Conservation (phyloP, 2,329 filamentous ascomycete genomes). For the Claviceps sp. region DNA sequence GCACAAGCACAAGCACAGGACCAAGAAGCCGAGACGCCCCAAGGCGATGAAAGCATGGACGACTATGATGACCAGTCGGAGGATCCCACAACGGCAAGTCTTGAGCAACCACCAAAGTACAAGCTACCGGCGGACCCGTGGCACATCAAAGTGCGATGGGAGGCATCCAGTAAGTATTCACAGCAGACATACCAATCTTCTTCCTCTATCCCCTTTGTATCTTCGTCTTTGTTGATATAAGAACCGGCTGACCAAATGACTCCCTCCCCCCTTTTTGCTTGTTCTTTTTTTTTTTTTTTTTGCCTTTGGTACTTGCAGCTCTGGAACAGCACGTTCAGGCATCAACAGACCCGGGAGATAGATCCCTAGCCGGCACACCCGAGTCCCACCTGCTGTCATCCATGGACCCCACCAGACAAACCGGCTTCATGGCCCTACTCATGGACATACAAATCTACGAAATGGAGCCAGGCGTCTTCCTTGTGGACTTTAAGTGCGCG, state of each 20-base stretch:
- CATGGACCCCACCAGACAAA: constrained; percentile 26
- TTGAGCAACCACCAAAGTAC: constrained; percentile 51
- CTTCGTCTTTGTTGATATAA: too few relatives aligned
- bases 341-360: constrained; percentile 6
- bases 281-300: background rate
- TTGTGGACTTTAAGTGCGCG: constrained; percentile 97
- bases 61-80: constrained; percentile 23
- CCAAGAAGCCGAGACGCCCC: constrained; percentile 22
- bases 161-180: constrained; percentile 60
- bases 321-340: constrained; percentile 5
- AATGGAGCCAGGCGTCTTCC: constrained; percentile 82
- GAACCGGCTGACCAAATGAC: too few relatives aligned
- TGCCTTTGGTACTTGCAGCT: background rate
- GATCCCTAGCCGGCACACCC: constrained; percentile 12
- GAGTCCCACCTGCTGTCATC: constrained; percentile 26
- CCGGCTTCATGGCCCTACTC: constrained; percentile 75
- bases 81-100: constrained; percentile 22
- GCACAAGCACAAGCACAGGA: constrained; percentile 16
- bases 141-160: constrained; percentile 85
- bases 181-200: background rate
- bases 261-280: background rate
- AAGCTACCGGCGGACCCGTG: constrained; percentile 86
- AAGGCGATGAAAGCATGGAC: constrained; percentile 28
- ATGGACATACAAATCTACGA: constrained; percentile 94
- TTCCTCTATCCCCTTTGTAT: background rate